Evolutionary conservation across 78 protist species (phyloP).

Genomic region (Dictyostelium intermedium): DNA sequence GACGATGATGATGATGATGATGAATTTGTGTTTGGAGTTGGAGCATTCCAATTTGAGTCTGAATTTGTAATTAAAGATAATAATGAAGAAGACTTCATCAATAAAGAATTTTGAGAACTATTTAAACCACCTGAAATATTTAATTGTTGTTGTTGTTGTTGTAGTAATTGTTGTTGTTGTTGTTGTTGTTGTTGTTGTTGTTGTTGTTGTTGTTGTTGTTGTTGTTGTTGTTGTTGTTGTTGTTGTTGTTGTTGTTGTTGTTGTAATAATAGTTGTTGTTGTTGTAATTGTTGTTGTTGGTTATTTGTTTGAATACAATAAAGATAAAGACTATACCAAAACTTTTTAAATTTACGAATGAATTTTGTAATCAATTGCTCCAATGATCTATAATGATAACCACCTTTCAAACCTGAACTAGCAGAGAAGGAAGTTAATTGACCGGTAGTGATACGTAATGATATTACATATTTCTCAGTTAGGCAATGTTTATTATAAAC

Average conservation of each 20-base stretch:
- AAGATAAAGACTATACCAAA: conserved; percentile 17
- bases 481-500: conserved; percentile 39
- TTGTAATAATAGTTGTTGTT: background rate
- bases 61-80: background rate
- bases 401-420: conserved; percentile 72
- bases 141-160: conserved; percentile 4
- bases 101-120: background rate
- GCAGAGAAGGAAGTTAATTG: conserved; percentile 68
- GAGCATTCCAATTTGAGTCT: background rate
- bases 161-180: too few species aligned
- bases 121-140: background rate
- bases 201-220: background rate
- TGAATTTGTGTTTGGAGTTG: background rate
- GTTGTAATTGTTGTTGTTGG: background rate
- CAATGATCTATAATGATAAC: conserved; percentile 59
- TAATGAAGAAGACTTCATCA: conserved; percentile 1
- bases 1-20: background rate
- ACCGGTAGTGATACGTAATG: conserved; percentile 59
- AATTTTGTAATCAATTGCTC: conserved; percentile 40
- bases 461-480: conserved; percentile 43
- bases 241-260: conserved; percentile 2
- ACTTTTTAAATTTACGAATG: conserved; percentile 58
- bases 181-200: background rate
- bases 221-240: background rate
- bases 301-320: conserved; percentile 1